phyloP scores from a whole-genome alignment of 225 moss, liverwort and hornwort species.

The Asterella californica region DNA sequence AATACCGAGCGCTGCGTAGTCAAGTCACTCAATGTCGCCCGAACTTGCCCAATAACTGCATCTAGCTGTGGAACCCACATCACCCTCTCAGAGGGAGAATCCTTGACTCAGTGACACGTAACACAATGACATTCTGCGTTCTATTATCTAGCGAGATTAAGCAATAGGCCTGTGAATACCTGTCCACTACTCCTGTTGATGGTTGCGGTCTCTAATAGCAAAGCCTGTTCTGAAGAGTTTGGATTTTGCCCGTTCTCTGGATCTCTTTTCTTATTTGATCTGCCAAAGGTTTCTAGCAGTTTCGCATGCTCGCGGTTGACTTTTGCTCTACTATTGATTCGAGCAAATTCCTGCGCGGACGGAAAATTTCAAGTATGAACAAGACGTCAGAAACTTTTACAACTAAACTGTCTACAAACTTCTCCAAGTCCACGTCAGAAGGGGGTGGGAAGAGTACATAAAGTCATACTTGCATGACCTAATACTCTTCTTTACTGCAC shows the following conservation, averaged over 20 bases:
- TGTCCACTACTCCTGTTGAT: slow-evolving; percentile 64
- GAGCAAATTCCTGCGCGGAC: slow-evolving; percentile 57
- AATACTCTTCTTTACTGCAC: background rate
- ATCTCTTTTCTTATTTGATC: slow-evolving; percentile 54
- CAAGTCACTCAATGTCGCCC: slow-evolving; percentile 62
- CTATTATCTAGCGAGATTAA: background rate
- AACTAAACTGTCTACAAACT: background rate
- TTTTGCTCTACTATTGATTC: slow-evolving; percentile 70
- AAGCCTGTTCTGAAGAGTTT: slow-evolving; percentile 38
- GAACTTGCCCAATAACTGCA: slow-evolving; percentile 66
- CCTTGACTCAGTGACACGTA: background rate
- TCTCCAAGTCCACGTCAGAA: background rate
- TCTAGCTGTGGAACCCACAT: slow-evolving; percentile 54
- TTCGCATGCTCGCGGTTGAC: slow-evolving; percentile 74
- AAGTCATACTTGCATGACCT: background rate
- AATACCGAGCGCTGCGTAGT: slow-evolving; percentile 64
- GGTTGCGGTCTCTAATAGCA: slow-evolving; percentile 54
- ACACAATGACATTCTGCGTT: background rate
- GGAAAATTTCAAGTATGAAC: background rate
- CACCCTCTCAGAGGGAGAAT: slow-evolving; percentile 1
- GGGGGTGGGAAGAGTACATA: background rate
- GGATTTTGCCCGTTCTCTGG: slow-evolving; percentile 41
- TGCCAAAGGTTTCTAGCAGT: slow-evolving; percentile 67
- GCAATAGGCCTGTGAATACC: slow-evolving; percentile 29
- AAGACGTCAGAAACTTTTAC: background rate